Percentiles rank a stretch among this genome's conserved stretches.
Evolutionary conservation across 345 rosid species (phyloP).

Genomic region (Trapa incisa): DNA sequence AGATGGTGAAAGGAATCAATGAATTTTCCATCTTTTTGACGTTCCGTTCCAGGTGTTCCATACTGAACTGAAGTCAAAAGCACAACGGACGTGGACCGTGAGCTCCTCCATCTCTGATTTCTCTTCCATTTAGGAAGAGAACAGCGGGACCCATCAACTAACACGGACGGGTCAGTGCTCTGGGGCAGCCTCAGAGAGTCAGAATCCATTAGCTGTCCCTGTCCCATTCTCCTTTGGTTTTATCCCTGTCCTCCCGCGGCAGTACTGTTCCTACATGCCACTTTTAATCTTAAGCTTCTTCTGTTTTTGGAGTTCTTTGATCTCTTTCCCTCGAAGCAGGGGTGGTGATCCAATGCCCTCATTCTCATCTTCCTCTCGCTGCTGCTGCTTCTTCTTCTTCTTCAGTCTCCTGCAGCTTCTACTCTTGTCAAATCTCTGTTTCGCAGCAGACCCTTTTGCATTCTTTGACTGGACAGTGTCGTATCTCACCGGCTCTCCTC

Average conservation of each 20-base stretch:
- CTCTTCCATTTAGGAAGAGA: neutral
- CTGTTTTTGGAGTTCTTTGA: neutral
- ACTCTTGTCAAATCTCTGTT: slow-evolving; percentile 15
- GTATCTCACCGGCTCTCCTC: slow-evolving; percentile 52
- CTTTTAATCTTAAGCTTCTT: neutral
- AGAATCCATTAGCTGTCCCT: slow-evolving; percentile 9
- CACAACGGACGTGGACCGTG: neutral
- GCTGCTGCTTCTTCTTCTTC: slow-evolving; percentile 11
- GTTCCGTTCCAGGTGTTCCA: neutral
- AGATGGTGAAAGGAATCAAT: neutral
- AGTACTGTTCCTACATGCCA: neutral
- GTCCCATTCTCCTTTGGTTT: neutral
- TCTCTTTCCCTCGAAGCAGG: neutral
- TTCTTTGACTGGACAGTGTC: slow-evolving; percentile 88
- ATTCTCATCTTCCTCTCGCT: slow-evolving; percentile 6
- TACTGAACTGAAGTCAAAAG: neutral
- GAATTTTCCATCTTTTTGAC: neutral
- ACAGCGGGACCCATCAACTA: neutral
- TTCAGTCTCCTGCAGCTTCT: slow-evolving; percentile 10
- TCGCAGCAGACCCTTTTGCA: slow-evolving; percentile 63
- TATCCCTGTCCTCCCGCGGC: neutral
- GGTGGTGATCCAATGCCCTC: slow-evolving; percentile 31
- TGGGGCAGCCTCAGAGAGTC: slow-evolving; percentile 5
- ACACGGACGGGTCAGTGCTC: neutral
- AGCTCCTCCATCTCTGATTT: neutral